Base-by-base conservation (phyloP, 257 asterid genomes). In the Ocimum tenuiflorum region DNA sequence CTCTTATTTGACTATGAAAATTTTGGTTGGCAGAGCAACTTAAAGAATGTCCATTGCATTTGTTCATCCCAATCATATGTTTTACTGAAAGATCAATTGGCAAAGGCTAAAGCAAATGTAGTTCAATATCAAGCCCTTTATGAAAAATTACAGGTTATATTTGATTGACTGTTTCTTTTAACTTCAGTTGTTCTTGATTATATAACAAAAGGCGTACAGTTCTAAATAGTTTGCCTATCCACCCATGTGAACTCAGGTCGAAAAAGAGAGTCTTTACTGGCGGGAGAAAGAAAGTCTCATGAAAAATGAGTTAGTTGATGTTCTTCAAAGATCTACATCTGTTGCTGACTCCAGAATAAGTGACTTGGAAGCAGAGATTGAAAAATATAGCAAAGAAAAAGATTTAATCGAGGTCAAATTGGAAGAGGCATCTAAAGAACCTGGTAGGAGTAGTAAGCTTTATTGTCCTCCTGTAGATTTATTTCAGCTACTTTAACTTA, bases 71-170 rank as follows among this genome's bases (percentile, higher is more conserved):
- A 65, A 78, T 81, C 97, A 65, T 94, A 83, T 79, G 76, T 67
- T 71, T 71, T 79, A 71, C 79, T 90, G 47, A 85, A 82, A 76
- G 95, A 90, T 78, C 95, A 90, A 81, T 81, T 90, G 70, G 73
- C 60, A 8, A 94, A 86, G 77, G 87, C 94, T 74, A 90, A 88
- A 80, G 85, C 82, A 57, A 88, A 84, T 67, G 79, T 83, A 35
- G 70, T 67, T 53, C 88, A 82, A 48, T 88, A 86, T 78, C 99
- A 83, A 81, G 80, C 85, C 56, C 82, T 86, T 54, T 84, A 79
- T 41, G 95, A 88, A 83, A 88, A 91, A 85, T 79, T 94, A 68
- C 99, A 94, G 99, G 99, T 92, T 79, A 81, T 73, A 60, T 68
- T 60, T 68, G 73, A 75, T 74, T 63, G 78, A 65, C 62, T 55